Base-by-base conservation (phyloP, 768 basidiomycete genomes). In the Boletus edulis region DNA sequence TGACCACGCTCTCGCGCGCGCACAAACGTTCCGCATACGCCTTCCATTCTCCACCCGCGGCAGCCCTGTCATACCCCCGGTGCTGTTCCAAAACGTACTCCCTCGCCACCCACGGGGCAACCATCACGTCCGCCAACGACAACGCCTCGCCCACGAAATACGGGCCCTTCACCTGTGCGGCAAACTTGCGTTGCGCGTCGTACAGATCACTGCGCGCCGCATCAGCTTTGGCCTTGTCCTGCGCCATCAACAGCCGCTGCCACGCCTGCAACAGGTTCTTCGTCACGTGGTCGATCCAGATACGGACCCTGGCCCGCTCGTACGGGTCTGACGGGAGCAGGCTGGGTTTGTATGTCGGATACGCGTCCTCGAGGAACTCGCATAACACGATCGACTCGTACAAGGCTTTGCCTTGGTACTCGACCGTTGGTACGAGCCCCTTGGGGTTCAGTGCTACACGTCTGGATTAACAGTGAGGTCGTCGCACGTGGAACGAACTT, bases 351-450 rank as follows among this genome's bases (percentile, higher is more conserved):
- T 76, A 55, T 8, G 60, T 46, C 11, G 56, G 57, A 64, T 77
- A 83, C 5, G 79, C 76, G 48, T 88, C 86, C 60, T 88, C 85
- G 54, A 88, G 73, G 67, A 85, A 85, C 67, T 88, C 85, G 67
- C 78, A 78, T 43, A 88, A 68, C 46, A 87, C 74, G 50, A 84
- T 75, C 5, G 82, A 84, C 59, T 88, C 86, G 70, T 87, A 84
- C 5, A 89, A 64, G 1, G 83, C 81, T 52, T 76, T 78, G 17
- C 72, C 74, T 34, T 72, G 64, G 52, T 80, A 79, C 49, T 80
- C 78, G 64, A 84, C 74, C 0, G 79, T 73, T 0, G 87, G 86
- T 12, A 89, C 86, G 42, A 88, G 78, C 6, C 87, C 87, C 61
- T 83, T 85, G 0, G 87, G 86, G 56, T 86, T 87, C 61, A 89